Percentiles rank a stretch among this genome's conserved stretches.
These are phyloP conservation scores for Monilinia fructigena DNA, from an alignment of 2,329 filamentous ascomycete species.

Conservation along the genomic window DNA sequence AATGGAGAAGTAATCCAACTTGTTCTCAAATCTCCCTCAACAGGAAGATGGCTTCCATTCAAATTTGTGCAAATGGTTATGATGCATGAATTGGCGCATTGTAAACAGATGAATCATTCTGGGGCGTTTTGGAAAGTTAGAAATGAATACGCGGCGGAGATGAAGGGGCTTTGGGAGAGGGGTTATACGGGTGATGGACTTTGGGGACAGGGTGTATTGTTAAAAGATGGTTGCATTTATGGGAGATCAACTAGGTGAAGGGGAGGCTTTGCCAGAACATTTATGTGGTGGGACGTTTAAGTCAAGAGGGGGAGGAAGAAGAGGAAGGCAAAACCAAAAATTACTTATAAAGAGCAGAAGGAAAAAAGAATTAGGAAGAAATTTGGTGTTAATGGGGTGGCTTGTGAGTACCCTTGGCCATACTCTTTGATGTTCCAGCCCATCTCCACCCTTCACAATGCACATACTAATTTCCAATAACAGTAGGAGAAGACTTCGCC, in stretches of 20 bases:
- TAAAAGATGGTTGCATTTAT: constrained; percentile 61
- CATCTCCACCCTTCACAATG: neutral
- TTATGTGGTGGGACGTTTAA: constrained; percentile 80
- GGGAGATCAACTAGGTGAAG: constrained; percentile 50
- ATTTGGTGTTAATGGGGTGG: constrained; percentile 49
- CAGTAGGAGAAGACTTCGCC: constrained; percentile 57
- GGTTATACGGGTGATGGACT: constrained; percentile 78
- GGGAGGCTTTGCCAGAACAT: constrained; percentile 64
- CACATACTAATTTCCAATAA: neutral
- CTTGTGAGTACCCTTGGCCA: constrained; percentile 14
- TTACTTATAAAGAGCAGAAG: constrained; percentile 46
- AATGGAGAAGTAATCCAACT: constrained; percentile 84
- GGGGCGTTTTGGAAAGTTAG: constrained; percentile 77
- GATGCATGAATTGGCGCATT: constrained; percentile 84
- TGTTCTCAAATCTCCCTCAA: constrained; percentile 66
- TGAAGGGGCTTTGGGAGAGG: constrained; percentile 67
- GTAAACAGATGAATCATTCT: constrained; percentile 89
- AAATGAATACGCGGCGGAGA: constrained; percentile 68
- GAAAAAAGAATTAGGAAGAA: constrained; percentile 56
- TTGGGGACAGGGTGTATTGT: constrained; percentile 70
- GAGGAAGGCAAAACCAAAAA: constrained; percentile 49
- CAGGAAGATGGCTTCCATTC: constrained; percentile 74
- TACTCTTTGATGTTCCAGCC: neutral
- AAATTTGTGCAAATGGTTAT: constrained; percentile 89
- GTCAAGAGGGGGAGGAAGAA: constrained; percentile 51